Evolutionary conservation across 352 stramenopile species (phyloP).

Genomic region (Thraustochytrium sp.): DNA sequence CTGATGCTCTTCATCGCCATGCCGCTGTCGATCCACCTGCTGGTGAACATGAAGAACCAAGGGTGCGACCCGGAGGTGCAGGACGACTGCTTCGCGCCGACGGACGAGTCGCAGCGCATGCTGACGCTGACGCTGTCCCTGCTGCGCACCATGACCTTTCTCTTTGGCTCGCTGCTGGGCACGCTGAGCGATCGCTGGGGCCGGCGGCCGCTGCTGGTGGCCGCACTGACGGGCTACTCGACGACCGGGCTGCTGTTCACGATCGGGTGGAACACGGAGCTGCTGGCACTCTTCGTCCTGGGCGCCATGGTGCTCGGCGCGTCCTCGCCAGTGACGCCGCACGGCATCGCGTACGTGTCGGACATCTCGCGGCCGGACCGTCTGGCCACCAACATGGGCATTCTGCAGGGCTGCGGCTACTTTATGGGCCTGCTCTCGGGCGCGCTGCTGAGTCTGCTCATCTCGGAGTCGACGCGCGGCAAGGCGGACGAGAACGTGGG

Average conservation of each 20-base stretch:
- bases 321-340: conserved; percentile 31
- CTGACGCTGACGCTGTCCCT: conserved; percentile 42
- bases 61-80: conserved; percentile 44
- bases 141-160: conserved; percentile 45
- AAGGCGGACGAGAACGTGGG: background rate
- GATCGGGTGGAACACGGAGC: conserved; percentile 37
- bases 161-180: conserved; percentile 37
- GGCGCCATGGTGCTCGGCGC: conserved; percentile 43
- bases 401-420: conserved; percentile 44
- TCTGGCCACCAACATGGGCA: conserved; percentile 43
- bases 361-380: conserved; percentile 40
- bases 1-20: conserved; percentile 47
- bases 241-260: conserved; percentile 31
- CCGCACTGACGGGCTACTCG: conserved; percentile 37
- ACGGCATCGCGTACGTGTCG: conserved; percentile 45
- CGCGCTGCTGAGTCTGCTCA: conserved; percentile 36
- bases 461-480: conserved; percentile 10
- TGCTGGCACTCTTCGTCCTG: conserved; percentile 31
- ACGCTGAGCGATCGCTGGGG: conserved; percentile 35
- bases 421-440: conserved; percentile 44
- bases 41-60: conserved; percentile 44
- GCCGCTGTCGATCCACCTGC: conserved; percentile 43
- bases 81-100: conserved; percentile 41
- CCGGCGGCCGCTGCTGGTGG: conserved; percentile 23
- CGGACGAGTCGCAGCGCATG: conserved; percentile 22